These are phyloP conservation scores for Schizopora paradoxa DNA, from an alignment of 1,284 basidiomycete genomes.

Conservation along the genomic window DNA sequence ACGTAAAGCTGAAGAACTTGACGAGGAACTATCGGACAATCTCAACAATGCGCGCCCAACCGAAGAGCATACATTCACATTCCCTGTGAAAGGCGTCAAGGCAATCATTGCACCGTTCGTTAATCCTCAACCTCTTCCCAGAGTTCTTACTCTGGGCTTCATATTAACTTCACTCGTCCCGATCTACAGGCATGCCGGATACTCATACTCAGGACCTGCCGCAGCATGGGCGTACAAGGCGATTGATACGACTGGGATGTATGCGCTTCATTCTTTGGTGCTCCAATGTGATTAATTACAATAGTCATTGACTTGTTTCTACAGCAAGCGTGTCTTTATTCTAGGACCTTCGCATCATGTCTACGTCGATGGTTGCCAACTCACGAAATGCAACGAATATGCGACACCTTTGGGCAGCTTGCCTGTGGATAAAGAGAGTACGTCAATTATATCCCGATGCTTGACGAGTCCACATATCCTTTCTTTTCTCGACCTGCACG, in stretches of 20 bases:
- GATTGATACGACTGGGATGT: conserved; percentile 82
- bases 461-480: neutral
- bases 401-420: conserved; percentile 85
- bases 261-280: conserved; percentile 26
- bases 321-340: conserved; percentile 86
- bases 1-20: conserved; percentile 47
- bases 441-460: no score
- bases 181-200: conserved; percentile 82
- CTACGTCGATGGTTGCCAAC: conserved; percentile 82
- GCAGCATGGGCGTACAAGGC: conserved; percentile 96
- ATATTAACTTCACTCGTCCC: conserved; percentile 13
- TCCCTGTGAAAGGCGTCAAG: conserved; percentile 75
- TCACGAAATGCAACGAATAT: conserved; percentile 74
- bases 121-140: conserved; percentile 3
- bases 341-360: conserved; percentile 95
- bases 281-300: neutral
- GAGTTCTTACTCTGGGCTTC: neutral
- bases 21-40: conserved; percentile 60
- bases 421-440: conserved; percentile 74
- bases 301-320: conserved; percentile 17
- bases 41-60: conserved; percentile 53
- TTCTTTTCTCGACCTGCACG: conserved; percentile 1
- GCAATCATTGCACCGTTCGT: conserved; percentile 95
- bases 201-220: conserved; percentile 88
- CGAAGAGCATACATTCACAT: conserved; percentile 40